A percentile compares a stretch with the other conserved stretches of the same genome.
Evolutionary conservation across 495 filamentous ascomycete species (phyloP).

Genomic region (Xylaria sp.): DNA sequence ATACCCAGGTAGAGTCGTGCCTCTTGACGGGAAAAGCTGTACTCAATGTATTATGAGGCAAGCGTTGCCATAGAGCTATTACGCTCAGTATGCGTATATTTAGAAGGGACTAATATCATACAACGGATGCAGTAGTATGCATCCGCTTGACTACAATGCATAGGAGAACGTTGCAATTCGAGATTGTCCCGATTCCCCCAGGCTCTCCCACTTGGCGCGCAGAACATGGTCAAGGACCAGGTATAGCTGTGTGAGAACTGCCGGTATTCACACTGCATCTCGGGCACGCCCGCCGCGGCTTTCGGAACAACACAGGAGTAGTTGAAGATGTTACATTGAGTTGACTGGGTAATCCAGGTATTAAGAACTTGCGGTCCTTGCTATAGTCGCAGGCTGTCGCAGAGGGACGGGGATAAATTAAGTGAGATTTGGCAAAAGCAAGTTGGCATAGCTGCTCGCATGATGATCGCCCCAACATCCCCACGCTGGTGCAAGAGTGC

Average conservation of each 20-base stretch:
- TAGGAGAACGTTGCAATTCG: constrained; percentile 2
- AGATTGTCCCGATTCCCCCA: background rate
- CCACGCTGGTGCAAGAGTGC: background rate
- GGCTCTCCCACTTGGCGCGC: background rate
- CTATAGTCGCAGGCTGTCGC: constrained; percentile 2
- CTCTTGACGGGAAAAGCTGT: background rate
- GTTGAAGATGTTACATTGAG: background rate
- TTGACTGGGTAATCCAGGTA: background rate
- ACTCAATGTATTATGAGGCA: too few relatives aligned
- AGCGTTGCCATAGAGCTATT: background rate
- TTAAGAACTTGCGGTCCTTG: background rate
- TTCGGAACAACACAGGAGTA: constrained; percentile 5
- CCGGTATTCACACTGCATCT: constrained; percentile 6
- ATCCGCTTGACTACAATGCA: background rate
- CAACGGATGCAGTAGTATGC: background rate
- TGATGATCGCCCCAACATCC: constrained; percentile 11
- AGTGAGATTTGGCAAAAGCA: constrained; percentile 22
- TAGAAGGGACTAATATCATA: background rate
- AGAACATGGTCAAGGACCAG: background rate
- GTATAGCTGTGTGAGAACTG: constrained; percentile 1
- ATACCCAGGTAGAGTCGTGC: background rate
- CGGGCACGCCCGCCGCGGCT: constrained; percentile 9
- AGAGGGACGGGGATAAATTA: constrained; percentile 18
- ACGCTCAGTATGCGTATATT: background rate
- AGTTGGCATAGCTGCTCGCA: background rate